A percentile compares a stretch with the other conserved stretches of the same genome.
phyloP scores from a whole-genome alignment of 2,329 filamentous ascomycete species.

The Curvularia sp. region DNA sequence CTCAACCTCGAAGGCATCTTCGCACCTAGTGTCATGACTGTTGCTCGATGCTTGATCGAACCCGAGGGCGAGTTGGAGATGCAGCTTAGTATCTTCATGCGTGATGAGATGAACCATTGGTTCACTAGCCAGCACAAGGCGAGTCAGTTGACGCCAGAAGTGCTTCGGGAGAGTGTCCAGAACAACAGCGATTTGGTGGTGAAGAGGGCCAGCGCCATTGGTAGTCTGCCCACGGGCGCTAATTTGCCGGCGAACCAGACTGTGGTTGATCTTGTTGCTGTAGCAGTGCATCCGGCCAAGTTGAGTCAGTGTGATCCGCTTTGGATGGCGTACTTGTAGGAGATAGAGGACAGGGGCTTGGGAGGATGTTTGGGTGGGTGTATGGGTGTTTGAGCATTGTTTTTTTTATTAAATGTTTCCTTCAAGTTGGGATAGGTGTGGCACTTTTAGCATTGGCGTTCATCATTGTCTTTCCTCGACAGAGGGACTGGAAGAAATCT shows the following conservation, averaged over 20 bases:
- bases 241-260: conserved; percentile 96
- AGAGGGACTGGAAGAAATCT: neutral
- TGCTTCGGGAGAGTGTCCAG: conserved; percentile 80
- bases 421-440: neutral
- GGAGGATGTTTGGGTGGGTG: neutral
- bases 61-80: conserved; percentile 85
- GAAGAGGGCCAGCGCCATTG: conserved; percentile 85
- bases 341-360: neutral
- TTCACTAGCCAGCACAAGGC: conserved; percentile 78
- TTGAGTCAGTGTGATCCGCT: conserved; percentile 87
- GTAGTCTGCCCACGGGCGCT: conserved; percentile 72
- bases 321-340: conserved; percentile 94
- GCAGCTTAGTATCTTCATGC: conserved; percentile 90
- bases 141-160: conserved; percentile 62
- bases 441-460: neutral
- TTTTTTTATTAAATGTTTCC: neutral
- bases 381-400: neutral
- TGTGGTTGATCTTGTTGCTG: conserved; percentile 91
- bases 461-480: neutral
- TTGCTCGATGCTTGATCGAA: conserved; percentile 91
- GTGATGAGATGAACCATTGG: conserved; percentile 98
- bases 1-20: conserved; percentile 96
- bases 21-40: conserved; percentile 93
- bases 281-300: conserved; percentile 90
- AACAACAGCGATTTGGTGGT: conserved; percentile 90